Percentiles rank a stretch among this genome's conserved stretches.
These are phyloP conservation scores for Plasmodium vinckei DNA, from an alignment of 169 alveolate genomes.

Conservation along the genomic window DNA sequence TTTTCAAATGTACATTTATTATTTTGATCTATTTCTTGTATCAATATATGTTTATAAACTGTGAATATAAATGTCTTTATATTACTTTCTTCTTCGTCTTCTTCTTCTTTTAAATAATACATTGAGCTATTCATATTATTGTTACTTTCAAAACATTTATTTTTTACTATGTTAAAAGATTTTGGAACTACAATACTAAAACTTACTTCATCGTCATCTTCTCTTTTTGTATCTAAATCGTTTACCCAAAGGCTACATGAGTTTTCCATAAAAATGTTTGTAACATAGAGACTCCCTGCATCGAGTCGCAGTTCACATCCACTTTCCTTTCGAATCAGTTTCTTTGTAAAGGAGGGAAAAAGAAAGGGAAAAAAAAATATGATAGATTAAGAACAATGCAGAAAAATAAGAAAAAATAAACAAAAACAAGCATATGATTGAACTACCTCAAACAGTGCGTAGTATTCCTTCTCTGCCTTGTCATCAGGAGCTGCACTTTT, in stretches of 20 bases:
- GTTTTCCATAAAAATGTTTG: constrained; percentile 15
- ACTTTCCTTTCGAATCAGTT: background rate
- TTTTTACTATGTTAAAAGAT: background rate
- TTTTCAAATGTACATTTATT: constrained; percentile 9
- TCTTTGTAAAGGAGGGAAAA: background rate
- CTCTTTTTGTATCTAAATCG: background rate
- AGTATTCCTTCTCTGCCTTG: constrained; percentile 2
- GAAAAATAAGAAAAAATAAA: background rate
- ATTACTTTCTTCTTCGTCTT: constrained; percentile 7
- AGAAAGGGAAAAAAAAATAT: background rate
- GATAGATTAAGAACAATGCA: background rate
- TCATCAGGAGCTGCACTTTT: background rate
- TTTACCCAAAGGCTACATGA: constrained; percentile 9
- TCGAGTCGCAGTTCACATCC: constrained; percentile 32
- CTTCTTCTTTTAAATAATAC: constrained; percentile 19
- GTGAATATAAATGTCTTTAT: constrained; percentile 6
- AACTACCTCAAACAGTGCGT: constrained; percentile 19
- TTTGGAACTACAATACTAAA: constrained; percentile 24
- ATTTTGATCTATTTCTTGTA: background rate
- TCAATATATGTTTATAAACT: constrained; percentile 27
- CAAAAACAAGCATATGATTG: too few relatives aligned
- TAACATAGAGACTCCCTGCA: constrained; percentile 54
- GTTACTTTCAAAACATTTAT: constrained; percentile 6
- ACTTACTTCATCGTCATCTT: constrained; percentile 23
- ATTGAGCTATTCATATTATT: background rate